A percentile compares a stretch with the other conserved stretches of the same genome.
These are phyloP conservation scores for Xylaria bambusicola DNA, from an alignment of 495 filamentous ascomycete species.

Conservation along the genomic window DNA sequence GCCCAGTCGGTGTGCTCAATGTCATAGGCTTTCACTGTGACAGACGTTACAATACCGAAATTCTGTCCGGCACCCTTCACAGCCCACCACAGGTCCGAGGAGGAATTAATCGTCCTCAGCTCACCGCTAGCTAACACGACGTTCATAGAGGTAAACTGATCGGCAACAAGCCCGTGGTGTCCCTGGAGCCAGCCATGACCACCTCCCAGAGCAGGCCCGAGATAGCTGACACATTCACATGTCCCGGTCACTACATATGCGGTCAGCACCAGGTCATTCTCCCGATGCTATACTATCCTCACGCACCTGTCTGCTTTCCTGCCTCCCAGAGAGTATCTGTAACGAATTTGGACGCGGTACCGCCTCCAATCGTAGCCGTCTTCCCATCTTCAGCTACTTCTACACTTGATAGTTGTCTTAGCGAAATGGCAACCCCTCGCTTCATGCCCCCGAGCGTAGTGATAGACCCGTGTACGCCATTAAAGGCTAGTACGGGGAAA, in stretches of 20 bases:
- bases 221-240: conserved; percentile 56
- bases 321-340: conserved; percentile 38
- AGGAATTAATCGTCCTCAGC: conserved; percentile 38
- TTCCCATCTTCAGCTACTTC: conserved; percentile 44
- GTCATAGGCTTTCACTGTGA: conserved; percentile 49
- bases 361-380: conserved; percentile 55
- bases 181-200: conserved; percentile 64
- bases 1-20: conserved; percentile 43
- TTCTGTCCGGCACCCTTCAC: conserved; percentile 63
- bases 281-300: neutral
- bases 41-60: conserved; percentile 60
- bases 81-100: conserved; percentile 58
- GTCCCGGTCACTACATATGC: conserved; percentile 49
- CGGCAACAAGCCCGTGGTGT: conserved; percentile 59
- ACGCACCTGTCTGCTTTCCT: conserved; percentile 41
- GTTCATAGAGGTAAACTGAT: conserved; percentile 55
- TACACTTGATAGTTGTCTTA: conserved; percentile 46
- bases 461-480: conserved; percentile 49
- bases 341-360: conserved; percentile 40
- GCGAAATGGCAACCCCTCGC: conserved; percentile 51
- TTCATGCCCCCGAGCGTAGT: conserved; percentile 45
- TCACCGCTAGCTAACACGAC: conserved; percentile 61
- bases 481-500: conserved; percentile 54
- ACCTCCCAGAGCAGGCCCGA: conserved; percentile 62
- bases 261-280: neutral